These are phyloP conservation scores for Neophaeococcomyces aloes DNA, from an alignment of 2,329 filamentous ascomycete species.

Conservation along the genomic window DNA sequence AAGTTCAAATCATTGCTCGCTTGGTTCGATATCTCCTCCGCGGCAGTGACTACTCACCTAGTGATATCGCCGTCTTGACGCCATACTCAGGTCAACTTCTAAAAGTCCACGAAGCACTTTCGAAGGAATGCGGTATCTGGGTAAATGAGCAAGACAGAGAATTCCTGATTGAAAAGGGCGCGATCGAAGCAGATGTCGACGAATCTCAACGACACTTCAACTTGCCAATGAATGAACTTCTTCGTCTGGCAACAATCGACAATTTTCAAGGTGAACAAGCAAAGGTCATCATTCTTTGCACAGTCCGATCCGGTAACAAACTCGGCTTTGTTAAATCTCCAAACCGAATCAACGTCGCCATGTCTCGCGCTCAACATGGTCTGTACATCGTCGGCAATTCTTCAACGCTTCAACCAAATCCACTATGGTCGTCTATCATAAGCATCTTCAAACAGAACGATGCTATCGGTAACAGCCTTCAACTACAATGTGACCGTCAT, in stretches of 20 bases:
- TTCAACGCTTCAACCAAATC: constrained; percentile 18
- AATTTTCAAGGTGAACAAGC: constrained; percentile 30
- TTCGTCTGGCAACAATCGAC: constrained; percentile 24
- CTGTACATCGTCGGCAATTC: constrained; percentile 29
- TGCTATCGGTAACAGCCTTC: constrained; percentile 36
- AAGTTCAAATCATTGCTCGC: constrained; percentile 23
- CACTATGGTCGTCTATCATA: constrained; percentile 24
- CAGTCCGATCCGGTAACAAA: constrained; percentile 25
- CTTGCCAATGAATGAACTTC: neutral
- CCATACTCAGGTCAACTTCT: constrained; percentile 25
- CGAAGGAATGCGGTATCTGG: no score
- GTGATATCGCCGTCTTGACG: constrained; percentile 27
- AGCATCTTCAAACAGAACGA: constrained; percentile 15
- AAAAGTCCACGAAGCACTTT: constrained; percentile 12
- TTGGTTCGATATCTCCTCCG: constrained; percentile 23
- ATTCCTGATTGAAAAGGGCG: neutral
- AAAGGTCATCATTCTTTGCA: constrained; percentile 26
- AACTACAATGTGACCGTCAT: constrained; percentile 53
- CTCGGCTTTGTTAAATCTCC: constrained; percentile 26
- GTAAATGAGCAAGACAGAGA: neutral
- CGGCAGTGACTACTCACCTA: constrained; percentile 21
- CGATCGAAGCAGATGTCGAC: neutral
- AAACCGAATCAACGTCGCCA: constrained; percentile 28
- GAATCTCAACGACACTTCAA: neutral
- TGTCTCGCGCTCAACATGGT: constrained; percentile 26